phyloP scores from a whole-genome alignment of 2,329 filamentous ascomycete genomes.

The Aureobasidium musti region DNA sequence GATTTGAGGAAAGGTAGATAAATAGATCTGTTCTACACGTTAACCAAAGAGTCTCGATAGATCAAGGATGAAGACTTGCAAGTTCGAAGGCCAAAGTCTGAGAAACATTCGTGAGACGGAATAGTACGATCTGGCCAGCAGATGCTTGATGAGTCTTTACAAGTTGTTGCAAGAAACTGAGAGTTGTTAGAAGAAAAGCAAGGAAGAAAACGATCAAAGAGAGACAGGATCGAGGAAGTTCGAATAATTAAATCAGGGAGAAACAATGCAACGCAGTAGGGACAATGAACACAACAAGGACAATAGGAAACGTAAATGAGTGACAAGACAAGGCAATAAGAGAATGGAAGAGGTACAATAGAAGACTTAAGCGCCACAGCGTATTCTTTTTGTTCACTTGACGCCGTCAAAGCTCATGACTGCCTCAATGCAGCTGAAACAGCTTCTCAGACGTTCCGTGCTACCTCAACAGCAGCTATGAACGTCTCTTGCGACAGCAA shows the following conservation, averaged over 20 bases:
- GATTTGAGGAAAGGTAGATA: conserved; percentile 29
- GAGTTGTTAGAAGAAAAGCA: conserved; percentile 9
- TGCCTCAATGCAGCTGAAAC: conserved; percentile 21
- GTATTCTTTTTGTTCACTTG: conserved; percentile 6
- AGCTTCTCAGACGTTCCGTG: conserved; percentile 13
- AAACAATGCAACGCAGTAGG: conserved; percentile 32
- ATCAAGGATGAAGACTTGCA: conserved; percentile 33
- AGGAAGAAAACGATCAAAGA: conserved; percentile 18
- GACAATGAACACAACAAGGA: conserved; percentile 26
- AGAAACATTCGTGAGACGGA: conserved; percentile 39
- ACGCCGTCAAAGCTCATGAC: conserved; percentile 8
- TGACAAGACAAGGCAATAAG: conserved; percentile 31
- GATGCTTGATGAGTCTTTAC: conserved; percentile 15
- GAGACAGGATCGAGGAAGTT: conserved; percentile 1
- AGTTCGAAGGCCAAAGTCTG: conserved; percentile 41
- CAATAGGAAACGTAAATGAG: conserved; percentile 31
- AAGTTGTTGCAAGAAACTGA: conserved; percentile 14
- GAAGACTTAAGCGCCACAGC: conserved; percentile 17
- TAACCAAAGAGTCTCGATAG: not conserved
- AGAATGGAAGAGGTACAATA: conserved; percentile 29
- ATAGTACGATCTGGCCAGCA: conserved; percentile 29
- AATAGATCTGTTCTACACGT: conserved; percentile 34
- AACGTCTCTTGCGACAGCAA: not conserved
- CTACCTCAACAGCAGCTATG: not conserved
- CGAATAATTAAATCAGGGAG: conserved; percentile 3